Evolutionary conservation across 768 basidiomycete species (phyloP).

Genomic region (Calocybe cyanea): DNA sequence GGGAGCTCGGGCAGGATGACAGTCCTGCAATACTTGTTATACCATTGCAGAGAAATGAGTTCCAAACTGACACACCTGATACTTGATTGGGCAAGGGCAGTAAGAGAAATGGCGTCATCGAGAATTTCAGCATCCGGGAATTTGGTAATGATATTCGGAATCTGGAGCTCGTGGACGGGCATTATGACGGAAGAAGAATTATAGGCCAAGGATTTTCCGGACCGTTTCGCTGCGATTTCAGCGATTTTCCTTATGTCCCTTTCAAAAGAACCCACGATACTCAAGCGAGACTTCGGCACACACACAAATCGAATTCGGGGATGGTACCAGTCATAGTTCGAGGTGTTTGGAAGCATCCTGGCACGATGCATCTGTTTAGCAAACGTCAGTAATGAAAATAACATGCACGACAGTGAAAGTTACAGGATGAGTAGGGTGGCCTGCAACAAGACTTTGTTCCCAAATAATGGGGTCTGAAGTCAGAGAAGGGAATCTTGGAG

Average conservation of each 20-base stretch:
- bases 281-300: conserved; percentile 33
- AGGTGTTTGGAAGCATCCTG: conserved; percentile 32
- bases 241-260: conserved; percentile 28
- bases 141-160: conserved; percentile 38
- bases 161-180: conserved; percentile 53
- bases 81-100: conserved; percentile 47
- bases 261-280: conserved; percentile 42
- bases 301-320: conserved; percentile 47
- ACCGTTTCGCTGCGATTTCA: conserved; percentile 27
- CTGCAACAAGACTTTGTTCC: conserved; percentile 57
- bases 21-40: conserved; percentile 29
- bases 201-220: conserved; percentile 22
- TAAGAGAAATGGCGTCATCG: conserved; percentile 35
- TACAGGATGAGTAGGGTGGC: conserved; percentile 60
- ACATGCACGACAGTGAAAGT: conserved; percentile 8
- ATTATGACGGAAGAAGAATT: conserved; percentile 32
- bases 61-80: conserved; percentile 36
- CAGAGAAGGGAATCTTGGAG: conserved; percentile 39
- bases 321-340: conserved; percentile 50
- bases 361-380: conserved; percentile 51
- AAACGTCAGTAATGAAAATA: conserved; percentile 1
- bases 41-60: neutral
- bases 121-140: conserved; percentile 41
- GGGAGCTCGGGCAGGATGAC: conserved; percentile 42
- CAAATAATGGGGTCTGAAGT: conserved; percentile 43